Evolutionary conservation across 148 eudicot genomes (phyloP), one percentile per base, ranked within the genome.

Genomic region (Rhododendron mucronatum): DNA sequence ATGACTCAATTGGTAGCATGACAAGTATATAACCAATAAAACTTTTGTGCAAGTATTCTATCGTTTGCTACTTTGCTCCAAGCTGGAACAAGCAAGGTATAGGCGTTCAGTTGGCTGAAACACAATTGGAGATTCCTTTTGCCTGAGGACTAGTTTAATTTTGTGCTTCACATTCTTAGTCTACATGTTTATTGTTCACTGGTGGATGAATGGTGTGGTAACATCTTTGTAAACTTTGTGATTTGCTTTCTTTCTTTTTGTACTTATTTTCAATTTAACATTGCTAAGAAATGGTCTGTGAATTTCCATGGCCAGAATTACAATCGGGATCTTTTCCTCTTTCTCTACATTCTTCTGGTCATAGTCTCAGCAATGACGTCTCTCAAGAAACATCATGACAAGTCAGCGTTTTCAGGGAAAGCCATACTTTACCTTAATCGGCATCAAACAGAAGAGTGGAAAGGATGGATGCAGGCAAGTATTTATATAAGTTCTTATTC

Each of bases 391-490:
- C 98, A 95, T 88, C 90, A 91, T 87, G 98, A 95, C 82, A 93
- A 96, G 88, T 93, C 98, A 89, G 88, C 94, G 48, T 93, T 96
- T 86, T 91, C 95, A 82, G 98, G 98, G 86, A 96, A 95, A 91
- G 78, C 95, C 73, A 81, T 96, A 44, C 98, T 96, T 80, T 96
- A 93, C 89, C 93, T 96, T 48, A 96, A 95, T 86, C 93, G 98
- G 47, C 98, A 96, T 85, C 98, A 96, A 88, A 96, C 98, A 85
- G 98, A 96, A 87, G 98, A 96, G 91, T 96, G 98, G 98, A 96
- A 95, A 90, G 98, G 98, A 90, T 93, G 93, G 93, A 96, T 96
- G 98, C 98, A 96, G 98, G 98, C 94, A 93, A 92, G 94, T 89
- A 30, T 81, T 79, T 35, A 74, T 9, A 30, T 84, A 44, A 5